Base-by-base conservation (phyloP, 2,329 filamentous ascomycete species). In the Botrytis medusae region DNA sequence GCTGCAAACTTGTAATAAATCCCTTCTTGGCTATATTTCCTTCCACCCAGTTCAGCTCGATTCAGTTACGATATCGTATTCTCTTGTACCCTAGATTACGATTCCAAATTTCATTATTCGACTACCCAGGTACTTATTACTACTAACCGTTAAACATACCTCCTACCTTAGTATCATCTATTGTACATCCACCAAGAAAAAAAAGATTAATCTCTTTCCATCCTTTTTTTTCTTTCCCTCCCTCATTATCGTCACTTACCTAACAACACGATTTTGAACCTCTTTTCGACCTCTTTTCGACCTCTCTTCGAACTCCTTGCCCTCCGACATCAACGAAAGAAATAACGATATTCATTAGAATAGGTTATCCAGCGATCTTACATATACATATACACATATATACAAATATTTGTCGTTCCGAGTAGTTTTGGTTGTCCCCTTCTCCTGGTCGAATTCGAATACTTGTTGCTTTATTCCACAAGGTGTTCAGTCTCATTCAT, bases 181-280 rank as follows among this genome's bases (percentile, higher is more conserved):
- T 65, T 44, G 42, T 48, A 48, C 48, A 68, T 42, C 34, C 46
- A 67, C 32, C 63, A 37, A 37, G 4, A 25, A 67, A 29, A 32
- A 57, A 57, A 42, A 14, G 34, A 57, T 42, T 42, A 57, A 54
- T 67, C 63, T 67, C 63, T 54, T 67, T 62, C 51, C 69, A 42
- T 72, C 70, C 61, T 46, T 29, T 44, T 59, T 25, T 20, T 29
- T 32, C 29, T 9, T 44, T 61, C 37, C 48, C 40, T 44, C 54
- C 20, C 32, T 44, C 40, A 68, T 57, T 25, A 54, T 68, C 64
- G 34, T 57, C 48, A 57, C 64, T n/a, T n/a, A 32, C n/a, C n/a
- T 69, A 29, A 54, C 12, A 42, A n/a, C 16, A 42, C 51, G 14
- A 59, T 57, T 40, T 44, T 44, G 42, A 32, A 42, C 37, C n/a